Conservation (phyloP, 1,139 yeast genomes). For the Chernovozyma sophiae-reginae region DNA sequence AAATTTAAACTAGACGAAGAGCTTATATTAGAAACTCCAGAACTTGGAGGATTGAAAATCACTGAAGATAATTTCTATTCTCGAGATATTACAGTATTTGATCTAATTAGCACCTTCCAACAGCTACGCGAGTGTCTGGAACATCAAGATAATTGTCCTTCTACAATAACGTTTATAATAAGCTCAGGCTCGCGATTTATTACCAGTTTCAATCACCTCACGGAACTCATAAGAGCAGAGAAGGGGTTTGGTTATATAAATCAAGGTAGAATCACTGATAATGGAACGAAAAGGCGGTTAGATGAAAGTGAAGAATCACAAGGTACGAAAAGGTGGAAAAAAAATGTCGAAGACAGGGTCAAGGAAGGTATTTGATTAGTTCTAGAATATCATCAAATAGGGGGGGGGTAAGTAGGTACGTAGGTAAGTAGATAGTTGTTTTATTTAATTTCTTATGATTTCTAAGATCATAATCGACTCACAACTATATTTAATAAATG, state of each 20-base stretch:
- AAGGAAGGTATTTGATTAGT: too few species aligned
- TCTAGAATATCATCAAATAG: too few species aligned
- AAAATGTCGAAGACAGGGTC: too few species aligned
- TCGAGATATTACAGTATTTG: slow-evolving; percentile 25
- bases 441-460: too few species aligned
- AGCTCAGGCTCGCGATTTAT: slow-evolving; percentile 30
- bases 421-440: too few species aligned
- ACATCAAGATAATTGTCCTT: slow-evolving; percentile 13
- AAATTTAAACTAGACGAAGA: slow-evolving; percentile 27
- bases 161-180: slow-evolving; percentile 22
- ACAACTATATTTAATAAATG: too few species aligned
- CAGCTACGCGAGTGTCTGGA: slow-evolving; percentile 13
- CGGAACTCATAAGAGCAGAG: slow-evolving; percentile 21
- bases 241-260: slow-evolving; percentile 14
- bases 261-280: too few species aligned
- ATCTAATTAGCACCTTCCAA: slow-evolving; percentile 28
- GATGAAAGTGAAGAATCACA: too few species aligned
- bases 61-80: slow-evolving; percentile 40
- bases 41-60: slow-evolving; percentile 26
- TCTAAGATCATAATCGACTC: too few species aligned
- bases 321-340: too few species aligned
- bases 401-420: too few species aligned
- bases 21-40: slow-evolving; percentile 28
- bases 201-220: slow-evolving; percentile 24
- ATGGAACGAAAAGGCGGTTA: too few species aligned